Evolutionary conservation across 2,329 filamentous ascomycete genomes (phyloP).

Genomic region (Pseudohalonectria lignicola): DNA sequence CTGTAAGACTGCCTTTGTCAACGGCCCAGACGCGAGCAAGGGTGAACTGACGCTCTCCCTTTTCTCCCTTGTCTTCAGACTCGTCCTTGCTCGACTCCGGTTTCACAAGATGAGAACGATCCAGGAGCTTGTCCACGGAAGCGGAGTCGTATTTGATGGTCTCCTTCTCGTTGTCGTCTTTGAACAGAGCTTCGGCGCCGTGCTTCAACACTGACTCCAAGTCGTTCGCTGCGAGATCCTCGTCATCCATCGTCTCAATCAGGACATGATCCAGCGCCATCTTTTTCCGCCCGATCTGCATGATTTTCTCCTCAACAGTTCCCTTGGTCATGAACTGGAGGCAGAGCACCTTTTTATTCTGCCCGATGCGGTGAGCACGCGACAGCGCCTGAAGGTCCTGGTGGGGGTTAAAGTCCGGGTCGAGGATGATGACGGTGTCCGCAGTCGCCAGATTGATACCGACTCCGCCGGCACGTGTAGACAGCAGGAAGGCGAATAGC

Average conservation of each 20-base stretch:
- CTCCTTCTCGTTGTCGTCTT: conserved; percentile 56
- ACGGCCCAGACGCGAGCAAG: conserved; percentile 91
- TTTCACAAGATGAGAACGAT: conserved; percentile 71
- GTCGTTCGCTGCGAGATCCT: conserved; percentile 70
- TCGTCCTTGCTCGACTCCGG: conserved; percentile 51
- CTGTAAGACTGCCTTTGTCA: conserved; percentile 56
- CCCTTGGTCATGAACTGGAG: conserved; percentile 88
- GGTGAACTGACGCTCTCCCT: conserved; percentile 67
- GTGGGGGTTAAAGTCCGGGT: conserved; percentile 95
- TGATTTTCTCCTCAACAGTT: conserved; percentile 88
- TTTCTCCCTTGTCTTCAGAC: too few species aligned
- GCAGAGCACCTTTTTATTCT: conserved; percentile 90
- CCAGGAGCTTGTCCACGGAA: conserved; percentile 83
- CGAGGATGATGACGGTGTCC: conserved; percentile 95
- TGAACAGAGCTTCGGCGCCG: conserved; percentile 78
- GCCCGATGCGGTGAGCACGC: conserved; percentile 89
- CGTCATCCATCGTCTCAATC: conserved; percentile 80
- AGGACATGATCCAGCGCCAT: conserved; percentile 91
- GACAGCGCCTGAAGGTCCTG: conserved; percentile 95
- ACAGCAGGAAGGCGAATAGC: conserved; percentile 84
- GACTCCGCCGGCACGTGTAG: conserved; percentile 88
- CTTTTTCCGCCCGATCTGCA: conserved; percentile 91
- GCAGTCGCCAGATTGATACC: conserved; percentile 96
- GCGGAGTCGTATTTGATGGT: conserved; percentile 73
- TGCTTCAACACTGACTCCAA: conserved; percentile 80